Evolutionary conservation across 2,329 filamentous ascomycete species (phyloP).

Genomic region (Leptographium galeiforme): DNA sequence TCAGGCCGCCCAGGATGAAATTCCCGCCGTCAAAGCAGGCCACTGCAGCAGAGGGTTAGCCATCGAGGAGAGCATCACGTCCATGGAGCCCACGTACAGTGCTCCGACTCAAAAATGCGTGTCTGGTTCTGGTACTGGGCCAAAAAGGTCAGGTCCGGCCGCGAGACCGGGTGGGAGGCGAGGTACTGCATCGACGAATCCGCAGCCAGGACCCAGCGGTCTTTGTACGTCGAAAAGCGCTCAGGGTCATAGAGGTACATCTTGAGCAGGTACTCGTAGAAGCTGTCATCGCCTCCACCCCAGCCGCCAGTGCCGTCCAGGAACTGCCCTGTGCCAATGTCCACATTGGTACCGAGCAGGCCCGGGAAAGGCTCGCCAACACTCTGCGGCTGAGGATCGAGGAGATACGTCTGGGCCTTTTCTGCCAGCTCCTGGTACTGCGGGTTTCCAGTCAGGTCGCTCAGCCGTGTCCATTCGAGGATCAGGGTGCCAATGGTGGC

Average conservation of each 20-base stretch:
- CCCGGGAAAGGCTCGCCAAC: conserved; percentile 62
- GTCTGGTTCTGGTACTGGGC: conserved; percentile 38
- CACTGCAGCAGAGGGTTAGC: conserved; percentile 23
- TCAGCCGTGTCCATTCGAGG: conserved; percentile 72
- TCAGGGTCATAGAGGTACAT: conserved; percentile 69
- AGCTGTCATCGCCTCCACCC: conserved; percentile 65
- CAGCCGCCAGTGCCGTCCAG: conserved; percentile 57
- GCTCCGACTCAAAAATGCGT: conserved; percentile 31
- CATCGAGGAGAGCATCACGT: too few relatives aligned
- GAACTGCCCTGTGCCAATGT: conserved; percentile 53
- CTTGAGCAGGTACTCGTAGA: conserved; percentile 85
- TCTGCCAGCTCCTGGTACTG: conserved; percentile 55
- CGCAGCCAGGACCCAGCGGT: conserved; percentile 62
- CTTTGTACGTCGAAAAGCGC: conserved; percentile 51
- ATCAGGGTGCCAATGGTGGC: conserved; percentile 68
- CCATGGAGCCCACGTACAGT: conserved; percentile 24
- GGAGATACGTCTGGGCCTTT: conserved; percentile 54
- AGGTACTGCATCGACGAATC: conserved; percentile 64
- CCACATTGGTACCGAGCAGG: conserved; percentile 55
- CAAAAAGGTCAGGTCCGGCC: conserved; percentile 61
- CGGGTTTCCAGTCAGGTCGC: conserved; percentile 56
- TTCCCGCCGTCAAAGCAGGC: conserved; percentile 78
- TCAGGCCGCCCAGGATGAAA: conserved; percentile 68
- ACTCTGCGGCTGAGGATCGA: conserved; percentile 44
- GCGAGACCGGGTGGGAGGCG: conserved; percentile 49